These are phyloP conservation scores for Aeschynomene evenia DNA, from an alignment of 306 rosid species.

Conservation along the genomic window DNA sequence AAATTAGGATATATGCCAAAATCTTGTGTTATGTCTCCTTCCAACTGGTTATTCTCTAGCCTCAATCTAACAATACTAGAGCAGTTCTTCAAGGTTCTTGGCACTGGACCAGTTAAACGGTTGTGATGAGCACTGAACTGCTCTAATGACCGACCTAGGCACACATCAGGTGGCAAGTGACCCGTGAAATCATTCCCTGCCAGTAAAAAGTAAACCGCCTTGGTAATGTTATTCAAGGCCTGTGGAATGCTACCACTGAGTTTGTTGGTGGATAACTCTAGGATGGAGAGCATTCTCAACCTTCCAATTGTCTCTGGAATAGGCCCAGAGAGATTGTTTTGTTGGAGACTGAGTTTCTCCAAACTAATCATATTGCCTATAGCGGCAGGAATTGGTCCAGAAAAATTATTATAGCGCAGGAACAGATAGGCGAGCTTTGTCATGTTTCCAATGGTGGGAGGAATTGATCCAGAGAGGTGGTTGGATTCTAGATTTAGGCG, in stretches of 20 bases:
- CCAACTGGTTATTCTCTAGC: slow-evolving; percentile 23
- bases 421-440: neutral
- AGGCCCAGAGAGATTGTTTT: neutral
- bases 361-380: neutral
- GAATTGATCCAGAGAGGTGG: neutral
- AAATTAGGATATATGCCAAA: slow-evolving; percentile 37
- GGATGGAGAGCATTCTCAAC: neutral
- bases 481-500: accelerated
- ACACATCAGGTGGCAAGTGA: neutral
- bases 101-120: slow-evolving; percentile 10
- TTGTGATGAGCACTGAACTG: neutral
- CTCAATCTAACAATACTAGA: slow-evolving; percentile 11
- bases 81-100: slow-evolving; percentile 27
- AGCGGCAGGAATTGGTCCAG: neutral
- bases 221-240: neutral
- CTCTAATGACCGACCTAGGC: neutral
- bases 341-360: neutral
- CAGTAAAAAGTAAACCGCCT: neutral
- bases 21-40: slow-evolving; percentile 36
- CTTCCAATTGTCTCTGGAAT: slow-evolving; percentile 9
- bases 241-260: neutral
- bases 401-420: neutral
- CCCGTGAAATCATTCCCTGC: neutral
- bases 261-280: neutral
- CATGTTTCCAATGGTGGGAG: neutral